Evolutionary conservation across 331 rosid species (phyloP), one percentile per base, ranked within the genome.

Genomic region (Malus hybrid): DNA sequence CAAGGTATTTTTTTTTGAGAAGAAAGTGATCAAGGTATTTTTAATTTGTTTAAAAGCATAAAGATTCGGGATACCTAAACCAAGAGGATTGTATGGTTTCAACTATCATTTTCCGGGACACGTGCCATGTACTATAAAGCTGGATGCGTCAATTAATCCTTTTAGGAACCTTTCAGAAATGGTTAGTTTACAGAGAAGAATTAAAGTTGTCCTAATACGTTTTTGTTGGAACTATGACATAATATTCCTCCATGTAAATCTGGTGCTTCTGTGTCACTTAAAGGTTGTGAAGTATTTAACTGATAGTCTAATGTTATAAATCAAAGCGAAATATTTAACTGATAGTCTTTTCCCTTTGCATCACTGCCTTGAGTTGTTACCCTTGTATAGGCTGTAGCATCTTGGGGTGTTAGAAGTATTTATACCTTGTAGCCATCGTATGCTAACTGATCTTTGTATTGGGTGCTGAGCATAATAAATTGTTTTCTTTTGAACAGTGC

Each of bases 401-500:
- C 61, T 55, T 80, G 63, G 10, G 62, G 9, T 63, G 16, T 52
- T 14, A 36, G 26, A 52, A 20, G 6, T 55, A 22, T 30, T 22
- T 48, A 57, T 24, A 30, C 19, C 28, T 6, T 33, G 39, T 30
- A 33, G 34, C 46, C 58, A 24, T 73, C 76, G 58, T 50, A 33
- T 36, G 50, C 61, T 78, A 20, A 24, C 55, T 77, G 60, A 66
- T 72, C 65, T 71, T 77, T 73, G 77, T 78, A 34, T 48, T 80
- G 42, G 57, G 33, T 72, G 29, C 78, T 74, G 81, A 24, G 56
- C 60, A 67, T 67, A 46, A 16, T 48, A 66, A 70, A 66, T 71
- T 74, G 48, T 42, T 78, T 78, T 63, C 57, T 80, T 74, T 81
- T 70, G 75, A 24, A 62, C 96, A 95, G 99, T 79, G 83, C 83